Percentiles rank a stretch among this genome's conserved stretches.
These are phyloP conservation scores for Xylaria multiplex DNA, from an alignment of 2,329 filamentous ascomycete genomes.

Conservation along the genomic window DNA sequence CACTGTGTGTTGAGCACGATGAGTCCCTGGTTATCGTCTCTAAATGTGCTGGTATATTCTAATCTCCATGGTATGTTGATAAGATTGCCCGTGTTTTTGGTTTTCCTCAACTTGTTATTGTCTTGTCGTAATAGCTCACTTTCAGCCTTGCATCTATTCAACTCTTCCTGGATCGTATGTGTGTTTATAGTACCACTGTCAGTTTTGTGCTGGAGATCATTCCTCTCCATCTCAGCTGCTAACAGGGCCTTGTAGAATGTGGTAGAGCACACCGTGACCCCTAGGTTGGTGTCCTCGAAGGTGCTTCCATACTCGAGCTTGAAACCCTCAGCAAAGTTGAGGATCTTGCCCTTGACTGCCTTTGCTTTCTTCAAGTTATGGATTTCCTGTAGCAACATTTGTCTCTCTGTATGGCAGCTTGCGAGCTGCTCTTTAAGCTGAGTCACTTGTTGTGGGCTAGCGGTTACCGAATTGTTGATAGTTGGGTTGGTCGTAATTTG, in stretches of 20 bases:
- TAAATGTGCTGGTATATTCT: conserved; percentile 26
- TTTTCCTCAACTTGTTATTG: conserved; percentile 4
- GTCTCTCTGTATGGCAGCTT: conserved; percentile 17
- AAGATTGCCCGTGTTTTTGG: background rate
- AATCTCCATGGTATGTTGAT: conserved; percentile 33
- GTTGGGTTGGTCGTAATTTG: conserved; percentile 20
- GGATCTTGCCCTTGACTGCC: conserved; percentile 26
- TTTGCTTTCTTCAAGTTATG: conserved; percentile 27
- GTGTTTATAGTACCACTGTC: background rate
- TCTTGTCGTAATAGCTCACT: conserved; percentile 12
- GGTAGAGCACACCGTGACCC: conserved; percentile 27
- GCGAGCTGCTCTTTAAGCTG: conserved; percentile 20
- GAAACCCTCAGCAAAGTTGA: conserved; percentile 31
- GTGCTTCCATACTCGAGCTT: conserved; percentile 29
- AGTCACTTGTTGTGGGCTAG: conserved; percentile 18
- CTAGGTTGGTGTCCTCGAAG: conserved; percentile 29
- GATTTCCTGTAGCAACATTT: conserved; percentile 28
- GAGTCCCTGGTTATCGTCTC: conserved; percentile 35
- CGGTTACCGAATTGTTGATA: background rate
- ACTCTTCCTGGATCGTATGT: conserved; percentile 12
- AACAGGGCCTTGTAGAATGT: conserved; percentile 20
- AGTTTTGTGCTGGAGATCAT: conserved; percentile 1
- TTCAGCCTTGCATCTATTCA: conserved; percentile 15
- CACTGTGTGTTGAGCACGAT: conserved; percentile 30
- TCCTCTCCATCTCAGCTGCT: conserved; percentile 22